A percentile compares a stretch with the other conserved stretches of the same genome.
phyloP scores from a whole-genome alignment of 805 yeast genomes.

The Candida golubevii region DNA sequence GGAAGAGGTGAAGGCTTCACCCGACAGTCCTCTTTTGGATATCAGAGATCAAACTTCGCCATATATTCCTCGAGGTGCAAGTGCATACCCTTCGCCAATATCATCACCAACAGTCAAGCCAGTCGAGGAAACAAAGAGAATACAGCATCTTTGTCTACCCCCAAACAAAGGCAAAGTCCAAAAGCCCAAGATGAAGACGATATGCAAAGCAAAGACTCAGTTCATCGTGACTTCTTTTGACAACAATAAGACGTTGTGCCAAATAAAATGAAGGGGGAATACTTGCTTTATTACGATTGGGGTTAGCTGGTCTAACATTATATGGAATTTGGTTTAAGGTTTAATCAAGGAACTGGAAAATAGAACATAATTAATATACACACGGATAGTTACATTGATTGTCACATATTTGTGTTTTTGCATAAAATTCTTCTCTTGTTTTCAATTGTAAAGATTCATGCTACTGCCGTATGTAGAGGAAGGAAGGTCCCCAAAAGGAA shows the following conservation, averaged over 20 bases:
- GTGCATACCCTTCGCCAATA: slow-evolving; percentile 32
- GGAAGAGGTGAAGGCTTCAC: not conserved
- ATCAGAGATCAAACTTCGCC: not conserved
- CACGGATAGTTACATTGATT: no score
- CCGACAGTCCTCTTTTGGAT: slow-evolving; percentile 1
- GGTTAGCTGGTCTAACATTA: slow-evolving; percentile 10
- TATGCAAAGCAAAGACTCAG: slow-evolving; percentile 9
- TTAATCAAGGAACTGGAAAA: no score
- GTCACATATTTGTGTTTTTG: no score
- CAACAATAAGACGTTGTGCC: slow-evolving; percentile 24
- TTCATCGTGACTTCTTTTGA: slow-evolving; percentile 36
- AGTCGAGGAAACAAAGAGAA: slow-evolving; percentile 10
- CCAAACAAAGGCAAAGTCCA: slow-evolving; percentile 13
- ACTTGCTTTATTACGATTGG: not conserved
- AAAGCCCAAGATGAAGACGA: slow-evolving; percentile 9
- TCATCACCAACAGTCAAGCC: slow-evolving; percentile 23
- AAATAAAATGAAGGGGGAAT: slow-evolving; percentile 3
- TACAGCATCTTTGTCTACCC: slow-evolving; percentile 6
- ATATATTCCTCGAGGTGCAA: slow-evolving; percentile 11
- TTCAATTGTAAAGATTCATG: no score
- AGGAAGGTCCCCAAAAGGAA: no score
- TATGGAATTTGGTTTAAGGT: no score
- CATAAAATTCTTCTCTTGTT: no score
- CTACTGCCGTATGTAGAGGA: no score
- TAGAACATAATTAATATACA: no score